phyloP scores from a whole-genome alignment of 345 rosid genomes.

The Draba incana region DNA sequence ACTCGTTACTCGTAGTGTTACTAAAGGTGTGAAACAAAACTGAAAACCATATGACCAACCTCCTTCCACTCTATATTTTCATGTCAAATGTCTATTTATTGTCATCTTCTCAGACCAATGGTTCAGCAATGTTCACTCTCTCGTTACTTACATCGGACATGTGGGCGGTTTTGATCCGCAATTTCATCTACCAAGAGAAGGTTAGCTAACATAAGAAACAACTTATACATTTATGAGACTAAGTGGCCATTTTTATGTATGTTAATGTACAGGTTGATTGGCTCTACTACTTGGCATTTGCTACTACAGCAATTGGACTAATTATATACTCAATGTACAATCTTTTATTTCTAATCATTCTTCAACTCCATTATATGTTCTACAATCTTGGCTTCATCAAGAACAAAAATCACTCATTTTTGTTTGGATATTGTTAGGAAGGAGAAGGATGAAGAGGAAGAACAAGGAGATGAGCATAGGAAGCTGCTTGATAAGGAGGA shows the following conservation, averaged over 20 bases:
- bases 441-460: no score
- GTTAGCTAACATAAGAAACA: slow-evolving; percentile 40
- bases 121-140: slow-evolving; percentile 90
- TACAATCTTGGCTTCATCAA: no score
- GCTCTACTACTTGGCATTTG: slow-evolving; percentile 88
- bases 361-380: not conserved
- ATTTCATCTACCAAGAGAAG: slow-evolving; percentile 85
- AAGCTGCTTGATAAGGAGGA: no score
- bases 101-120: slow-evolving; percentile 53
- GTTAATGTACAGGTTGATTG: slow-evolving; percentile 60
- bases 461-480: no score
- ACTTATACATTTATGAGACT: not conserved
- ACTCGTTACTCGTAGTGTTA: slow-evolving; percentile 73
- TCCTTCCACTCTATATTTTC: not conserved
- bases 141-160: slow-evolving; percentile 94
- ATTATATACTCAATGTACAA: slow-evolving; percentile 73
- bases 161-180: slow-evolving; percentile 94
- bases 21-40: slow-evolving; percentile 60
- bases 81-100: not conserved
- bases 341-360: slow-evolving; percentile 39
- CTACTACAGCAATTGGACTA: slow-evolving; percentile 68
- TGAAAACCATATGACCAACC: not conserved
- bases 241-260: not conserved
- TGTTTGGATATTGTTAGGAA: no score
- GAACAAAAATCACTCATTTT: no score